These are phyloP conservation scores for Paratinospora sagittata DNA, from an alignment of 164 flowering plant genomes.

Conservation along the genomic window DNA sequence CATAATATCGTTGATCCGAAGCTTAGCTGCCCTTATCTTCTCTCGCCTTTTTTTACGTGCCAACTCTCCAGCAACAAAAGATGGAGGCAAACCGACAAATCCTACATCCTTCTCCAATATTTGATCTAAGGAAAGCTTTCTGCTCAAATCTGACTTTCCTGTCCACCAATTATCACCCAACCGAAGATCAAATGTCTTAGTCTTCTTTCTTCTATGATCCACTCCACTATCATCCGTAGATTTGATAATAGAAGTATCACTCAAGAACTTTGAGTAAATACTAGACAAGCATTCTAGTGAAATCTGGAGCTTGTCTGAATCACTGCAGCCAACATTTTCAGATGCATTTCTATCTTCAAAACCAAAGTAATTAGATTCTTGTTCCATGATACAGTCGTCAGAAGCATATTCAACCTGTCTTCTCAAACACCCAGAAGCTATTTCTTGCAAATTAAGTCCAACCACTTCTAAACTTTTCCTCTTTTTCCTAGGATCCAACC, in stretches of 20 bases:
- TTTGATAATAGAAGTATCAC: conserved; percentile 19
- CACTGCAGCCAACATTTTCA: neutral
- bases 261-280: conserved; percentile 32
- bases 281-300: conserved; percentile 46
- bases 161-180: conserved; percentile 48
- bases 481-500: conserved; percentile 24
- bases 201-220: conserved; percentile 18
- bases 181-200: conserved; percentile 15
- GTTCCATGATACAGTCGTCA: conserved; percentile 13
- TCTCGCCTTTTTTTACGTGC: conserved; percentile 45
- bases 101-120: conserved; percentile 62
- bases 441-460: conserved; percentile 34
- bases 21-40: conserved; percentile 68
- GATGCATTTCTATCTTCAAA: conserved; percentile 10
- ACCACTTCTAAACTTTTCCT: conserved; percentile 13
- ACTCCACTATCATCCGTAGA: conserved; percentile 15
- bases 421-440: conserved; percentile 38
- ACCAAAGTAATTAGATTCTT: conserved; percentile 35
- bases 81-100: conserved; percentile 58
- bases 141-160: conserved; percentile 54
- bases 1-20: conserved; percentile 49
- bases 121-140: conserved; percentile 43
- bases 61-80: conserved; percentile 46
- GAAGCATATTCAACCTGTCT: conserved; percentile 26
- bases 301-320: conserved; percentile 35